Base-by-base conservation (phyloP, 352 stramenopile species). In the Phytophthora palmivora region DNA sequence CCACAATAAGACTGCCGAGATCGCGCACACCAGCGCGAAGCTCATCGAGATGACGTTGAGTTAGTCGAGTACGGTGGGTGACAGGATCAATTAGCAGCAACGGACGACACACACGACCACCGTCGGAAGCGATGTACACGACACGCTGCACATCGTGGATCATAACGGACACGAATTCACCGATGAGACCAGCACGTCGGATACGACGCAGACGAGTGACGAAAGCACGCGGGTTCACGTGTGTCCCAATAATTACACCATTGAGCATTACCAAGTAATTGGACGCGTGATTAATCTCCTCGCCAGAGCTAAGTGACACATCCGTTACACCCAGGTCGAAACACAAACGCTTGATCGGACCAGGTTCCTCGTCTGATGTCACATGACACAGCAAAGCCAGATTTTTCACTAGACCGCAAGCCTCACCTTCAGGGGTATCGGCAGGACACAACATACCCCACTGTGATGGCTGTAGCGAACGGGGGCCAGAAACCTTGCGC, bases 401-500 rank as follows among this genome's bases (percentile, higher is more conserved):
- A 69, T 99, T 99, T 75, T 99, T 99, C 5, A 99, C 98, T 22
- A 99, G 87, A 66, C 98, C 98, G 78, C 98, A 99, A 6, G 96
- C 96, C 79, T 99, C 97, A 59, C 98, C 97, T 90, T 99, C 98
- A 2, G 98, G 98, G 2, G 98, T 99, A 78, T 99, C 97, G 6
- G 97, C 97, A 0, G 97, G 97, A 85, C 97, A 97, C 9, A 99
- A 81, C 97, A 99, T 99, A 32, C 98, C 98, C 97, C 97, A 99
- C 80, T 99, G 97, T 37, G 89, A 98, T 44, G 97, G 94, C 76
- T 99, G 98, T 55, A 99, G 76, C 6, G 97, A 98, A 58, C 98
- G 88, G 14, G 98, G 98, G 6, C 97, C 97, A 1, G 94, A 98
- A 1, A 99, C 97, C 74, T 99, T 99, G 28, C 97, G 86, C 3